Conservation (phyloP, 176 grass and related monocot species). For the Cenchrus fungigraminus region DNA sequence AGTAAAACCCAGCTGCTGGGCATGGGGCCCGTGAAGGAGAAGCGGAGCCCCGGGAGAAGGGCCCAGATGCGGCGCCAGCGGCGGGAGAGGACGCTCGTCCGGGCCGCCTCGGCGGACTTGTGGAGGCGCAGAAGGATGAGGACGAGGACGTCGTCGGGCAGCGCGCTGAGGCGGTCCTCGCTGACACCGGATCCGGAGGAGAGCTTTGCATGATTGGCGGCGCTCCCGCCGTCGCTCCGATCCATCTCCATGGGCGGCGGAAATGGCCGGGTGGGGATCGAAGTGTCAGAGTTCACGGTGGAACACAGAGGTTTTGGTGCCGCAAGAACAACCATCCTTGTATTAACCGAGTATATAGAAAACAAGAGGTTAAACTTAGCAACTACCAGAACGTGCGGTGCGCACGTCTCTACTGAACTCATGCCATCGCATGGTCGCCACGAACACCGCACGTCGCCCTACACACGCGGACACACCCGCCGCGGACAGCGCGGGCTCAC, state of each 20-base stretch:
- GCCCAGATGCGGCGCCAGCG: conserved; percentile 38
- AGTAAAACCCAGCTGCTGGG: not conserved
- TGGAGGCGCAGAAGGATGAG: conserved; percentile 2
- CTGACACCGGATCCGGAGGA: not conserved
- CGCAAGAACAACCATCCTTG: too few relatives aligned
- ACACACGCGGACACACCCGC: too few relatives aligned
- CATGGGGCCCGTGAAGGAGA: not conserved
- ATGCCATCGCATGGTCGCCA: too few relatives aligned
- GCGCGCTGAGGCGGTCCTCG: conserved; percentile 27
- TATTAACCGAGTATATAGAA: too few relatives aligned
- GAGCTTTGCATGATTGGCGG: conserved; percentile 22
- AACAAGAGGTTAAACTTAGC: too few relatives aligned
- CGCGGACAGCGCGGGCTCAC: too few relatives aligned
- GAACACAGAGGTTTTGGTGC: too few relatives aligned
- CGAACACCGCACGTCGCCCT: too few relatives aligned
- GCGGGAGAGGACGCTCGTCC: conserved; percentile 28
- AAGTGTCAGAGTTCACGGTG: too few relatives aligned
- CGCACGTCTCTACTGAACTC: too few relatives aligned
- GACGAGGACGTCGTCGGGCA: conserved; percentile 14
- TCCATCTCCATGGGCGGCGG: conserved; percentile 12
- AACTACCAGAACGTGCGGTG: too few relatives aligned
- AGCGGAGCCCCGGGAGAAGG: conserved; percentile 13
- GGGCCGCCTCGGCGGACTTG: not conserved
- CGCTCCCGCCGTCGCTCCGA: not conserved
- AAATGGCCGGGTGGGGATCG: too few relatives aligned